These are phyloP conservation scores for Vigna reflexopilosa DNA, from an alignment of 306 rosid species.

Conservation along the genomic window DNA sequence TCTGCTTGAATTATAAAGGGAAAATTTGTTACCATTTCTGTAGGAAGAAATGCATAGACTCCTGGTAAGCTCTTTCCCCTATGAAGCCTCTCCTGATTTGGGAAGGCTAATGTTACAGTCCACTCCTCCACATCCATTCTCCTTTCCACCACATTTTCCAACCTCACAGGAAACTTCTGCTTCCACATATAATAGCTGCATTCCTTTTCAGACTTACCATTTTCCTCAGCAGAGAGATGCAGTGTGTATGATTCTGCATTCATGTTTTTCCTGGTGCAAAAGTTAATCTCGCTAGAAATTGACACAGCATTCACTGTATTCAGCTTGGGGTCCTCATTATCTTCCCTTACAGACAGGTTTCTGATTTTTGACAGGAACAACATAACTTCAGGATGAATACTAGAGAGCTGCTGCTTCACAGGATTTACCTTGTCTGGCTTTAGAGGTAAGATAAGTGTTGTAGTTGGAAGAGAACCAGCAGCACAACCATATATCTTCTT, in stretches of 20 bases:
- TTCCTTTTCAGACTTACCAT: conserved; percentile 33
- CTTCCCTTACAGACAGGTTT: conserved; percentile 67
- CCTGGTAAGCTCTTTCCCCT: conserved; percentile 62
- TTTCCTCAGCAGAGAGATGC: conserved; percentile 57
- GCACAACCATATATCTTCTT: conserved; percentile 54
- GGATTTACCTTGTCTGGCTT: conserved; percentile 69
- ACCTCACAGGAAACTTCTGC: conserved; percentile 67
- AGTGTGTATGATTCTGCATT: conserved; percentile 77
- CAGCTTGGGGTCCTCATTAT: conserved; percentile 47
- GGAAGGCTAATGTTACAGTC: conserved; percentile 72
- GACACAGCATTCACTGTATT: conserved; percentile 60
- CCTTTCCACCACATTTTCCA: conserved; percentile 57
- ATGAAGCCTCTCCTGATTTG: conserved; percentile 56
- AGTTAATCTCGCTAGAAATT: conserved; percentile 62
- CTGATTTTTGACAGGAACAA: conserved; percentile 75
- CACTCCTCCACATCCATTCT: conserved; percentile 68
- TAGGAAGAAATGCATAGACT: conserved; percentile 75
- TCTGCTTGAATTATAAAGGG: conserved; percentile 85
- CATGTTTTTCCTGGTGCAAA: conserved; percentile 57
- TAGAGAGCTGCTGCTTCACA: conserved; percentile 74
- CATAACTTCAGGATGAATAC: conserved; percentile 70
- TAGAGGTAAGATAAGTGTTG: conserved; percentile 68
- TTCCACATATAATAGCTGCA: conserved; percentile 75
- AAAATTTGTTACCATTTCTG: conserved; percentile 72
- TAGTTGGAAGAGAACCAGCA: conserved; percentile 58